Percentiles rank a stretch among this genome's conserved stretches.
phyloP scores from a whole-genome alignment of 1,284 basidiomycete genomes.

The Tremellales sp. region DNA sequence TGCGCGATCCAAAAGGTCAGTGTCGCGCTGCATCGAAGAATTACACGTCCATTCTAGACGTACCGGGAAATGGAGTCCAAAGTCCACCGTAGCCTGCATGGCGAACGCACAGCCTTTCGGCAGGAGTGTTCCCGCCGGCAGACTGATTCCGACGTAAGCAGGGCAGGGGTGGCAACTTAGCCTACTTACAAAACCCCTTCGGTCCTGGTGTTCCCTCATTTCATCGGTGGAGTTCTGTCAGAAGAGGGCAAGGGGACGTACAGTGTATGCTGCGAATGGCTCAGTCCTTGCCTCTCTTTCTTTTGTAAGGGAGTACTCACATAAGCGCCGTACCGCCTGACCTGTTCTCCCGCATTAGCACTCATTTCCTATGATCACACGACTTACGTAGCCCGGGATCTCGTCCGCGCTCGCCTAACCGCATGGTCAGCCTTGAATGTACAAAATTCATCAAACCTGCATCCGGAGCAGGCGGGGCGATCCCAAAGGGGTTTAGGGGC shows the following conservation, averaged over 20 bases:
- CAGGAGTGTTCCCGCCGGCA: constrained; percentile 41
- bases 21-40: neutral
- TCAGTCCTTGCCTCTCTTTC: neutral
- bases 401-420: constrained; percentile 35
- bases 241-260: constrained; percentile 11
- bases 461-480: constrained; percentile 32
- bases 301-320: constrained; percentile 20
- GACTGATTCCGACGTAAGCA: constrained; percentile 13
- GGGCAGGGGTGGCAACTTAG: neutral
- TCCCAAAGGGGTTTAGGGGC: constrained; percentile 34
- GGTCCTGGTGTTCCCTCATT: constrained; percentile 16
- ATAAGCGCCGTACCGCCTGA: constrained; percentile 38
- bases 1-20: constrained; percentile 4
- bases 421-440: neutral
- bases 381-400: constrained; percentile 34
- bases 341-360: constrained; percentile 3
- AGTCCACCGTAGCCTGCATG: constrained; percentile 43
- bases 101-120: constrained; percentile 42
- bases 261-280: constrained; percentile 26
- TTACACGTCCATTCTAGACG: constrained; percentile 4
- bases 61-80: constrained; percentile 42
- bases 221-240: neutral
- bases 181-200: constrained; percentile 44
- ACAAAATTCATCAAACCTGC: constrained; percentile 11
- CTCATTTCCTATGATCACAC: neutral